These are phyloP conservation scores for Magnolia changhungtana DNA, from an alignment of 164 flowering plant species.

Conservation along the genomic window DNA sequence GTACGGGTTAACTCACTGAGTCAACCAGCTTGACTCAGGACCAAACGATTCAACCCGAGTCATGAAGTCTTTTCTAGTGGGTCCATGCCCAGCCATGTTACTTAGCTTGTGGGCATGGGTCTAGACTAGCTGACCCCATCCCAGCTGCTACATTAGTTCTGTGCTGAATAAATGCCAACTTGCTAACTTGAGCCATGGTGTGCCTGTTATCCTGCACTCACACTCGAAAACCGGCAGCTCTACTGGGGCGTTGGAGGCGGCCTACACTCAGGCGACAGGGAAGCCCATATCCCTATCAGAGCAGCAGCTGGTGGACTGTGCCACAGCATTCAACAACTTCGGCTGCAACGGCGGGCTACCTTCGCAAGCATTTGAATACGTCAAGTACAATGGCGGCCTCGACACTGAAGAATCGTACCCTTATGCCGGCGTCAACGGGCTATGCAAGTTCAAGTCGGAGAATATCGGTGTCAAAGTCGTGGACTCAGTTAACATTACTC, in stretches of 20 bases:
- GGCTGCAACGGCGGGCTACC: slow-evolving; percentile 98
- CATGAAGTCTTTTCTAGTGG: too few species aligned
- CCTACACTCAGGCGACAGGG: slow-evolving; percentile 82
- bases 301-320: slow-evolving; percentile 99
- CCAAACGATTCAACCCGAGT: too few species aligned
- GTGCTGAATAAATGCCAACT: background rate
- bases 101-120: too few species aligned
- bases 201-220: background rate
- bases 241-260: slow-evolving; percentile 97
- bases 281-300: slow-evolving; percentile 82
- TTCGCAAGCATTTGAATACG: slow-evolving; percentile 95
- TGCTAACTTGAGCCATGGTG: background rate
- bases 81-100: too few species aligned
- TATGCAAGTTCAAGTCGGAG: slow-evolving; percentile 61
- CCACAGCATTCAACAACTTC: slow-evolving; percentile 76
- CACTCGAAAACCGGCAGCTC: slow-evolving; percentile 47
- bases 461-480: slow-evolving; percentile 68
- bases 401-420: slow-evolving; percentile 94
- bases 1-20: too few species aligned
- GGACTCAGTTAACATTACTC: slow-evolving; percentile 83
- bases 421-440: slow-evolving; percentile 72
- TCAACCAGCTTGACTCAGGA: too few species aligned
- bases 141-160: too few species aligned
- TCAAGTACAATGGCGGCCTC: slow-evolving; percentile 92
- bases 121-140: too few species aligned